Conservation (phyloP, 306 rosid species). For the Pyrus communis region DNA sequence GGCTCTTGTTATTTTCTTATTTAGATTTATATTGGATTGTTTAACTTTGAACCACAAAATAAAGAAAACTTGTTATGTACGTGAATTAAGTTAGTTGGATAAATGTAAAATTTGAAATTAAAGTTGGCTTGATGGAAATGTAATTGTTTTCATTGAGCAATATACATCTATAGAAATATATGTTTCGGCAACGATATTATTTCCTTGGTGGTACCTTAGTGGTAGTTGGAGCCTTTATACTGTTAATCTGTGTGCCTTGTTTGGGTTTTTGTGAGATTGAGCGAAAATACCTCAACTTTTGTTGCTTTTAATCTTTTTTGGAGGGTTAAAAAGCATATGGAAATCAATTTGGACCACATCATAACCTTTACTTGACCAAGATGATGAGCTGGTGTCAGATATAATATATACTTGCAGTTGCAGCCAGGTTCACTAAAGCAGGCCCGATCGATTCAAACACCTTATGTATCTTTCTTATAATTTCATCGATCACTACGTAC, state of each 20-base stretch:
- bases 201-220: not conserved
- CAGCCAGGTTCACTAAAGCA: not conserved
- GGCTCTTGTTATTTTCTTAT: not conserved
- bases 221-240: constrained; percentile 8
- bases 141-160: no score
- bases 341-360: constrained; percentile 11
- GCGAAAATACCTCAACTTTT: not conserved
- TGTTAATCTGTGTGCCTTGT: constrained; percentile 1
- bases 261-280: not conserved
- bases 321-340: constrained; percentile 11
- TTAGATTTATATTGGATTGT: no score
- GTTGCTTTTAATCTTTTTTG: not conserved
- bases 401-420: not conserved
- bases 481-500: no score
- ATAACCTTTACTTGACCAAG: constrained; percentile 4
- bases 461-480: not conserved
- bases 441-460: not conserved
- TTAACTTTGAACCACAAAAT: no score
- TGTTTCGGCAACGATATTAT: not conserved
- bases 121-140: not conserved
- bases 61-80: no score
- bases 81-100: no score
- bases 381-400: constrained; percentile 2
- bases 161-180: no score
- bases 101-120: no score